Evolutionary conservation across 352 stramenopile genomes (phyloP), one percentile per base, ranked within the genome.

Genomic region (Bremia lactucae): DNA sequence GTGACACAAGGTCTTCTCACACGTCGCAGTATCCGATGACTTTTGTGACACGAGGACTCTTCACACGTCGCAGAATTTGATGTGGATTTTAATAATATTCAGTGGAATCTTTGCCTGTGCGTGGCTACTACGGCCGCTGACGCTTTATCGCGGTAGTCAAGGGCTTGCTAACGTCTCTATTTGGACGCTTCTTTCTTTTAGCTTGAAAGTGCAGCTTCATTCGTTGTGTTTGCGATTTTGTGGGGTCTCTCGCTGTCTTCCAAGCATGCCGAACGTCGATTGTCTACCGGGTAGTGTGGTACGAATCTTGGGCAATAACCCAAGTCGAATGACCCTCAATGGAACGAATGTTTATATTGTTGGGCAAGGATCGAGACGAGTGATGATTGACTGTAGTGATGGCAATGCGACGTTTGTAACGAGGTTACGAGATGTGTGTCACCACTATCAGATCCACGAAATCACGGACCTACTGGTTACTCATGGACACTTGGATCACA

Each of bases 301-400:
- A 22, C 75, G 79, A 10, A 59, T 96, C 4, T 48, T 95, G 8
- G 85, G 83, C 10, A 56, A 72, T 16, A 96, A 96, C 49, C 82
- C 85, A 14, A 86, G 85, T 24, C 60, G 76, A 20, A 87, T 96
- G 66, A 96, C 87, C 19, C 56, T 97, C 4, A 59, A 70, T 16
- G 88, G 87, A 23, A 96, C 84, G 6, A 96, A 96, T 56, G 90
- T 81, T 36, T 96, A 96, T 49, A 33, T 96, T 4, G 50, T 96
- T 6, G 86, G 87, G n/a, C 55, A 50, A 2, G 80, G 78, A 0
- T 24, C 47, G 2, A 54, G 40, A 35, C 69, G 83, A 23, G 49
- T 90, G n/a, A 54, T 95, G 23, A 65, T 95, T 16, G 83, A 95
- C 49, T 56, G 65, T 0, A 83, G 81, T 47, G 80, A 94, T 46